phyloP scores from a whole-genome alignment of 2,329 filamentous ascomycete species.

The Diaporthe nobilis region DNA sequence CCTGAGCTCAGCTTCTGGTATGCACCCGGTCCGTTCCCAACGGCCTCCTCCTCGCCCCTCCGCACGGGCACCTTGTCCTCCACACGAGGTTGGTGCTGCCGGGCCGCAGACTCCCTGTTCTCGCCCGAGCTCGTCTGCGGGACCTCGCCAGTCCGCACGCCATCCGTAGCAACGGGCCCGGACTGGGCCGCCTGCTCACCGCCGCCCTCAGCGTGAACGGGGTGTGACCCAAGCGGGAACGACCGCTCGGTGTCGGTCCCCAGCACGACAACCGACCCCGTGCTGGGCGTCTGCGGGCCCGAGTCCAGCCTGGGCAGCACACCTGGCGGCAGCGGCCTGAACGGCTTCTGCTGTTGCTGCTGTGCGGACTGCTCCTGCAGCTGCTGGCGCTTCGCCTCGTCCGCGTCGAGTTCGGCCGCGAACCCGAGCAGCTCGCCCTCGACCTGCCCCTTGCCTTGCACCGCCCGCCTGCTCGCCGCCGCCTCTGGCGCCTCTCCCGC shows the following conservation, averaged over 20 bases:
- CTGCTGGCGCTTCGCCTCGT: not conserved
- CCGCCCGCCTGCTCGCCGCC: slow-evolving; percentile 75
- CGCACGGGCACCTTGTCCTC: slow-evolving; percentile 3
- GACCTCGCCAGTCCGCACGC: not conserved
- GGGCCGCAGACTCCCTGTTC: not conserved
- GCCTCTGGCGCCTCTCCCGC: slow-evolving; percentile 78
- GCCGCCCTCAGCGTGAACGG: not conserved
- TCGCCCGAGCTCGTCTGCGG: not conserved
- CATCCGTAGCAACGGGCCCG: not conserved
- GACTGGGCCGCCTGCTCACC: not conserved
- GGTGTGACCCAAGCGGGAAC: slow-evolving; percentile 31
- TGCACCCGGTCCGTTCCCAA: not conserved
- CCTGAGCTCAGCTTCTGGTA: slow-evolving; percentile 28
- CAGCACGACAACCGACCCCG: slow-evolving; percentile 13
- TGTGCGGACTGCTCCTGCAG: slow-evolving; percentile 1
- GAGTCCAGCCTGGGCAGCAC: not conserved
- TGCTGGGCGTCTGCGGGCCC: slow-evolving; percentile 23
- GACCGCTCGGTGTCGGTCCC: slow-evolving; percentile 33
- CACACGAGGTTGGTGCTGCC: not conserved
- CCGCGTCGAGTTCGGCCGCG: slow-evolving; percentile 51
- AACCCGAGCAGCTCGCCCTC: slow-evolving; percentile 81
- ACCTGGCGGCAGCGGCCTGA: not conserved
- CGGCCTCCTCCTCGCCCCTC: not conserved
- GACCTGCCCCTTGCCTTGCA: slow-evolving; percentile 80
- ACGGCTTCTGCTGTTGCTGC: not conserved